Conservation (phyloP, 179 eudicot species). For the Gypsophila paniculata region DNA sequence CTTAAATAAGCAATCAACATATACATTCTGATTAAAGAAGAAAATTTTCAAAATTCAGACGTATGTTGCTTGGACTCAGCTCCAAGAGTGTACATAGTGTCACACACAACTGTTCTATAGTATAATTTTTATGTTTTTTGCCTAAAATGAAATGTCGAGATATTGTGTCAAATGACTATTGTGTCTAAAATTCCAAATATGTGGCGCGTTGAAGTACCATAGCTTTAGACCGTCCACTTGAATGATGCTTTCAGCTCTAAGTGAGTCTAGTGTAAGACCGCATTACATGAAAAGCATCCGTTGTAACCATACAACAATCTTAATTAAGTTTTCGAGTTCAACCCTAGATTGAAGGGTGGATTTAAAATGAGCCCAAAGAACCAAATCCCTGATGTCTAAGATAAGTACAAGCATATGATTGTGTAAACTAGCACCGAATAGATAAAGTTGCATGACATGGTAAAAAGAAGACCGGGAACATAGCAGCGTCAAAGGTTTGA, state of each 20-base stretch:
- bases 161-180: background rate
- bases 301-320: no score
- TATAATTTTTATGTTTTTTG: background rate
- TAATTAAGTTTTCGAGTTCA: no score
- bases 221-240: background rate
- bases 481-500: background rate
- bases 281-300: no score
- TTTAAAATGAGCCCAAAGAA: background rate
- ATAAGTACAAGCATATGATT: background rate
- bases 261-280: no score
- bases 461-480: background rate
- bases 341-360: background rate
- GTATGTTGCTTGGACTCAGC: no score
- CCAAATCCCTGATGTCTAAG: background rate
- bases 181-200: background rate
- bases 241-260: background rate
- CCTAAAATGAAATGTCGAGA: background rate
- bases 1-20: background rate
- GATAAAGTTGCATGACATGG: background rate
- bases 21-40: background rate
- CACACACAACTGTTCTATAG: background rate
- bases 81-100: background rate
- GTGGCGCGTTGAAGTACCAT: background rate
- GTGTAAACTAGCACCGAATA: background rate
- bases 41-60: no score